These are phyloP conservation scores for Pichia sp. DNA, from an alignment of 1,139 yeast genomes.

Conservation along the genomic window DNA sequence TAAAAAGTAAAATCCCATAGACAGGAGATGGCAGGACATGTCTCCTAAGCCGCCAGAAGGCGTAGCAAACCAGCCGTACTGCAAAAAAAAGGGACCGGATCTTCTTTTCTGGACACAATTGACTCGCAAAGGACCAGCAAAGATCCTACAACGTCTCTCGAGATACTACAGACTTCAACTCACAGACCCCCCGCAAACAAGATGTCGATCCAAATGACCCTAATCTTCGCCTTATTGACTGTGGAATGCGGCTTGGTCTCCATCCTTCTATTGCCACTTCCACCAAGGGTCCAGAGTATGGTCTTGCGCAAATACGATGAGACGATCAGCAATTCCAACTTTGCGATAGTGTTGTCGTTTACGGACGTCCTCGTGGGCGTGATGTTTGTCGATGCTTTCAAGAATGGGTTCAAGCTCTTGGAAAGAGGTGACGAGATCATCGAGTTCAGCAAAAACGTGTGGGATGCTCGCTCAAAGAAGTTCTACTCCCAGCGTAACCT, in stretches of 20 bases:
- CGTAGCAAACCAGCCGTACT: not conserved
- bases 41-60: not conserved
- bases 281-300: conserved; percentile 47
- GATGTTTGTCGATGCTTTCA: conserved; percentile 51
- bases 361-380: conserved; percentile 40
- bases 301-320: conserved; percentile 40
- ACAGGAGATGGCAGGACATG: not conserved
- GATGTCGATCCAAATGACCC: conserved; percentile 31
- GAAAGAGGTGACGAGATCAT: conserved; percentile 11
- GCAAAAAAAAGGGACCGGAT: too few species aligned
- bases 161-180: too few species aligned
- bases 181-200: not conserved
- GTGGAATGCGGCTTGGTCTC: conserved; percentile 52
- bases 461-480: conserved; percentile 35
- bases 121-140: too few species aligned
- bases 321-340: conserved; percentile 39
- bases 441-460: conserved; percentile 18
- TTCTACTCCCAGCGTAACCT: conserved; percentile 70
- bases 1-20: not conserved
- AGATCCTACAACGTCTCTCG: too few species aligned
- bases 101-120: too few species aligned
- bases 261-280: conserved; percentile 58
- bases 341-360: conserved; percentile 47
- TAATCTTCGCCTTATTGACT: conserved; percentile 34
- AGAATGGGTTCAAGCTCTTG: conserved; percentile 28